These are phyloP conservation scores for Coniosporium apollinis DNA, from an alignment of 495 filamentous ascomycete genomes.

Conservation along the genomic window DNA sequence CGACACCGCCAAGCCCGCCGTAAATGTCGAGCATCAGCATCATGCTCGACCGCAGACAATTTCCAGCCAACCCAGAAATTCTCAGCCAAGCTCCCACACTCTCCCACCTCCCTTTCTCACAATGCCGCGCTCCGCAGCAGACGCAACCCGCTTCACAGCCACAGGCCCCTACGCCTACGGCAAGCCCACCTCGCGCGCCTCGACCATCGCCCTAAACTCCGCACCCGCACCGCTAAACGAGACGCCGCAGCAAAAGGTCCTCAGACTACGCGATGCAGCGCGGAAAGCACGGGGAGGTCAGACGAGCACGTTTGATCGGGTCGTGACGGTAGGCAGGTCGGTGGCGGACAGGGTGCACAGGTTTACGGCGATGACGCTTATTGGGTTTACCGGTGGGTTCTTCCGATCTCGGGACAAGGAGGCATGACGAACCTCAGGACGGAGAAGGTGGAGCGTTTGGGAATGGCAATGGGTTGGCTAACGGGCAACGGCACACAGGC, in stretches of 20 bases:
- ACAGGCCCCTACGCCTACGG: conserved; percentile 76
- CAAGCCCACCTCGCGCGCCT: conserved; percentile 29
- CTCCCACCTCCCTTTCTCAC: neutral
- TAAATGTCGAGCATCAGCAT: too few relatives aligned
- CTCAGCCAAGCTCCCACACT: neutral
- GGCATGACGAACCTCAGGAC: too few relatives aligned
- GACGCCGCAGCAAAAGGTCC: conserved; percentile 80
- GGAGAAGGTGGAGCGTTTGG: too few relatives aligned
- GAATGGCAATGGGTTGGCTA: neutral
- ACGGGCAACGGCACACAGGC: conserved; percentile 27
- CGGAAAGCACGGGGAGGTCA: conserved; percentile 47
- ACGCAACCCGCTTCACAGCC: conserved; percentile 91
- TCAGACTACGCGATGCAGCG: conserved; percentile 67
- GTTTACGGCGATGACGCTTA: conserved; percentile 53
- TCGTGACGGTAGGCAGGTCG: conserved; percentile 48
- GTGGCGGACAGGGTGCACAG: conserved; percentile 77
- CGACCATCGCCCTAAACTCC: conserved; percentile 16
- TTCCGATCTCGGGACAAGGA: too few relatives aligned
- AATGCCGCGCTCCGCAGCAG: conserved; percentile 75
- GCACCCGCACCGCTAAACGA: conserved; percentile 36
- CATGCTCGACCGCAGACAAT: too few relatives aligned
- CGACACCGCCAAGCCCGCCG: too few relatives aligned
- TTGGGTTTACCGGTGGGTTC: conserved; percentile 68
- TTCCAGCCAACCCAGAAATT: too few relatives aligned
- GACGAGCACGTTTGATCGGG: conserved; percentile 47